Evolutionary conservation across 2,329 filamentous ascomycete genomes (phyloP).

Genomic region (Ceratocystis variospora): DNA sequence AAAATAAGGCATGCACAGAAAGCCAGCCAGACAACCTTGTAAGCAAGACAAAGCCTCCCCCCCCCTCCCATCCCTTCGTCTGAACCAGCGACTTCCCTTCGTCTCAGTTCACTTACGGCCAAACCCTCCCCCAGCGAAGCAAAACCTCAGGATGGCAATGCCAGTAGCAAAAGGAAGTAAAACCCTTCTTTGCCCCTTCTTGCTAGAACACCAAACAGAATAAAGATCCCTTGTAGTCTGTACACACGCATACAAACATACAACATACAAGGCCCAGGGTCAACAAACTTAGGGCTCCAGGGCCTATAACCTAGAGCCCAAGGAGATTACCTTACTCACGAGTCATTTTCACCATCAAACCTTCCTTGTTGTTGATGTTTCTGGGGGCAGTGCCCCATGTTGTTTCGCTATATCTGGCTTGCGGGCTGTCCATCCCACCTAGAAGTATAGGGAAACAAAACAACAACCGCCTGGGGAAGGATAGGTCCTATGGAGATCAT

Average conservation of each 20-base stretch:
- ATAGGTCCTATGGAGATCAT: neutral
- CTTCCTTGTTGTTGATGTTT: neutral
- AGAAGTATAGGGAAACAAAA: slow-evolving; percentile 1
- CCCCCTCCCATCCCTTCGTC: neutral
- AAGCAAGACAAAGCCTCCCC: neutral
- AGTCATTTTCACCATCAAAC: neutral
- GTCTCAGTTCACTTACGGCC: neutral
- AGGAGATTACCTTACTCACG: neutral
- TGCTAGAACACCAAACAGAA: neutral
- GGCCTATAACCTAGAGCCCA: neutral
- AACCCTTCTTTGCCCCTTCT: neutral
- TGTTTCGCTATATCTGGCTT: neutral
- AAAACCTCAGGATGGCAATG: neutral
- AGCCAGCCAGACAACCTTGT: too few relatives aligned
- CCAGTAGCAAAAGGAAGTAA: neutral
- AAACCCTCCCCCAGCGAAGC: neutral
- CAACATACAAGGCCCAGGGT: too few relatives aligned
- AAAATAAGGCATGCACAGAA: too few relatives aligned
- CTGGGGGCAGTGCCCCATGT: neutral
- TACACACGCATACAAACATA: neutral
- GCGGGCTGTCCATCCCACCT: neutral
- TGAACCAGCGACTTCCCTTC: neutral
- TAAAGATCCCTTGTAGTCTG: neutral
- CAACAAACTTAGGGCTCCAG: too few relatives aligned
- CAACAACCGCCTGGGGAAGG: neutral